Evolutionary conservation across 179 eudicot genomes (phyloP).

Genomic region (Camellia oleifera): DNA sequence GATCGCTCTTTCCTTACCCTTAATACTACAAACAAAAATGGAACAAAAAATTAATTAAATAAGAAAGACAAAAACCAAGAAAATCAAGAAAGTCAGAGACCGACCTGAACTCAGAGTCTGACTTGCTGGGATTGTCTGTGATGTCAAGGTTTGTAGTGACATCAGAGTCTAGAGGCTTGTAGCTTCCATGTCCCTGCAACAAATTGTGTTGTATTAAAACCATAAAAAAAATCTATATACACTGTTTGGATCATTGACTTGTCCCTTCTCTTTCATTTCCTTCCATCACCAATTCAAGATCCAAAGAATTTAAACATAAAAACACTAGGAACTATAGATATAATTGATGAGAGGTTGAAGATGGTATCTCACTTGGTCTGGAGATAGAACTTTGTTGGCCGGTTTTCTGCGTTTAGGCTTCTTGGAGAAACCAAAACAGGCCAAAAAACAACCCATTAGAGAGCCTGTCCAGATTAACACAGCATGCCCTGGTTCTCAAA

Average conservation of each 20-base stretch:
- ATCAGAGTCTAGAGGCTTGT: conserved; percentile 15
- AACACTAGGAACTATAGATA: background rate
- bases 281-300: too few species aligned
- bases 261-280: too few species aligned
- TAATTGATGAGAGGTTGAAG: background rate
- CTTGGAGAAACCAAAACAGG: conserved; percentile 39
- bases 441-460: conserved; percentile 43
- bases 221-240: background rate
- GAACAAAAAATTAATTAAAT: background rate
- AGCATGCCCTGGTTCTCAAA: background rate
- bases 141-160: background rate
- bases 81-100: background rate
- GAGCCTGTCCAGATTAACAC: background rate
- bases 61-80: background rate
- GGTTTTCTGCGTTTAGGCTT: conserved; percentile 6
- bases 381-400: background rate
- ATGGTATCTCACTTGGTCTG: background rate
- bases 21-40: conserved; percentile 23
- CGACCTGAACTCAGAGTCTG: too few species aligned
- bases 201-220: background rate
- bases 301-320: too few species aligned
- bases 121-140: background rate
- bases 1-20: conserved; percentile 34
- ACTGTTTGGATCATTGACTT: too few species aligned
- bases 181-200: conserved; percentile 28